Conservation (phyloP, 2,329 filamentous ascomycete genomes). For the Colletotrichum higginsianum region DNA sequence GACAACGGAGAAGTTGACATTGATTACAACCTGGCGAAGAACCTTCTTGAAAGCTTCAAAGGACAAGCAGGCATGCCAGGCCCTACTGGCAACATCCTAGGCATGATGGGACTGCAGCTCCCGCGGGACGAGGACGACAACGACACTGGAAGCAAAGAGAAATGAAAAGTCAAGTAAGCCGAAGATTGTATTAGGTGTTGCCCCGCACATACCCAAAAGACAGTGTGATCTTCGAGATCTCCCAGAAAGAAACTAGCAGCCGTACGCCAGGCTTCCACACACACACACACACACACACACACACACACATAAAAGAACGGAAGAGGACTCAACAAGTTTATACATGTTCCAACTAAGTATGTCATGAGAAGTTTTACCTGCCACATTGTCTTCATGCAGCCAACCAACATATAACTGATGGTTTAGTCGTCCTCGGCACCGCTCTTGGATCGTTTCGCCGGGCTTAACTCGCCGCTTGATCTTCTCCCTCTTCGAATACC, state of each 20-base stretch:
- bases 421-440: constrained; percentile 39
- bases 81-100: constrained; percentile 88
- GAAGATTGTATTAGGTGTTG: background rate
- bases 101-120: constrained; percentile 85
- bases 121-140: constrained; percentile 82
- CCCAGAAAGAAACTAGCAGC: background rate
- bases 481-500: constrained; percentile 50
- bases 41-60: constrained; percentile 93
- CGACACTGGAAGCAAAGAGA: constrained; percentile 44
- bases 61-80: constrained; percentile 89
- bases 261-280: background rate
- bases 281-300: no score
- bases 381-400: background rate
- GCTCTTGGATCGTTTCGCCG: constrained; percentile 60
- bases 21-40: constrained; percentile 90
- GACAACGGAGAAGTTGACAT: constrained; percentile 77
- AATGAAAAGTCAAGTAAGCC: background rate
- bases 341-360: background rate
- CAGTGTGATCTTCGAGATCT: background rate
- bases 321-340: background rate
- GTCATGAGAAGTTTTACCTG: background rate
- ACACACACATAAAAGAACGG: no score
- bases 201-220: background rate
- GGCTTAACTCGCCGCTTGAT: constrained; percentile 59
- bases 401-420: background rate